Percentiles rank a stretch among this genome's conserved stretches.
Conservation (phyloP, 2,329 filamentous ascomycete genomes). For the Phaeosphaeriaceae sp. region DNA sequence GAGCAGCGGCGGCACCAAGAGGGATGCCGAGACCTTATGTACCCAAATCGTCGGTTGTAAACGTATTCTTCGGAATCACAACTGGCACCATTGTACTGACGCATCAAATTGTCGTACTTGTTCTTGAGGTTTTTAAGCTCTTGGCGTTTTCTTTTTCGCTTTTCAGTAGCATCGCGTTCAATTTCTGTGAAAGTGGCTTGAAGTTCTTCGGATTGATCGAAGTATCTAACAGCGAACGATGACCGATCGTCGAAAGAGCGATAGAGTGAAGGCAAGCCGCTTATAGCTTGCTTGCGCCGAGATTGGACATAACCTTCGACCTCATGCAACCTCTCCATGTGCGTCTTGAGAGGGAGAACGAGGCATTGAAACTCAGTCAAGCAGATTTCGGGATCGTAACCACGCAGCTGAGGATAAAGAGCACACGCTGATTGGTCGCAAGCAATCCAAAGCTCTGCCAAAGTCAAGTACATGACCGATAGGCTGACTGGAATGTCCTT, state of each 20-base stretch:
- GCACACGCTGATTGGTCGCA: conserved; percentile 57
- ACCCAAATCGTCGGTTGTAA: conserved; percentile 6
- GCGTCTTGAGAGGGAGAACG: conserved; percentile 50
- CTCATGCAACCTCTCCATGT: conserved; percentile 55
- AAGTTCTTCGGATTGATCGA: conserved; percentile 52
- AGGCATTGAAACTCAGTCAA: conserved; percentile 52
- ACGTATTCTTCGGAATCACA: conserved; percentile 19
- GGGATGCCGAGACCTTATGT: conserved; percentile 11
- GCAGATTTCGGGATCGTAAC: conserved; percentile 58
- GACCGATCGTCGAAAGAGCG: conserved; percentile 36
- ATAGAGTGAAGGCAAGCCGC: conserved; percentile 46
- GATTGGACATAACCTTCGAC: conserved; percentile 58
- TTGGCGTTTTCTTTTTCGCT: conserved; percentile 24
- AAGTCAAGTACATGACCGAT: conserved; percentile 63
- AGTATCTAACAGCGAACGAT: conserved; percentile 59
- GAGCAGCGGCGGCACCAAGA: conserved; percentile 40
- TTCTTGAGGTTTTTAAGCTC: conserved; percentile 25
- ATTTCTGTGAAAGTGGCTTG: conserved; percentile 49
- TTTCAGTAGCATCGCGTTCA: conserved; percentile 42
- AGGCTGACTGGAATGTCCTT: conserved; percentile 51
- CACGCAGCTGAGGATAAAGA: conserved; percentile 49
- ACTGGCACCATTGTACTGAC: neutral
- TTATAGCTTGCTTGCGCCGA: conserved; percentile 33
- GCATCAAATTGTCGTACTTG: conserved; percentile 21
- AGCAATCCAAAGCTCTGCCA: conserved; percentile 65